These are phyloP conservation scores for Blastobotrys robertii DNA, from an alignment of 805 yeast species.

Conservation along the genomic window DNA sequence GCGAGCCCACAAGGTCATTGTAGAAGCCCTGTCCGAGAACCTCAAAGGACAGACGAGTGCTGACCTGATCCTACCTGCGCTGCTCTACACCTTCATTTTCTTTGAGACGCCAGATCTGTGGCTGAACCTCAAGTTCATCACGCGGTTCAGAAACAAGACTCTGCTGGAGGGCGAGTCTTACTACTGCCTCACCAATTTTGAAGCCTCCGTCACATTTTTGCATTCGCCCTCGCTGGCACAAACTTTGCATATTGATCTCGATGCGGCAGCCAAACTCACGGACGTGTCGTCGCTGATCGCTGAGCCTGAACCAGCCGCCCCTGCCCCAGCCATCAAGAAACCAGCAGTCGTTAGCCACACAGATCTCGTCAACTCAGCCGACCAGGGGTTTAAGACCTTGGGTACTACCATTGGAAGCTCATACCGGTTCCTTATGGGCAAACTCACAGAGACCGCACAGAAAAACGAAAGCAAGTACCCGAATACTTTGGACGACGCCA, in stretches of 20 bases:
- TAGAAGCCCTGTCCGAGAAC: conserved; percentile 18
- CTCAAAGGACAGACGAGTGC: conserved; percentile 23
- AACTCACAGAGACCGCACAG: conserved; percentile 13
- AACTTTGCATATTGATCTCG: conserved; percentile 22
- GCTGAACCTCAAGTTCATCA: conserved; percentile 29
- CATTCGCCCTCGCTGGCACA: conserved; percentile 25
- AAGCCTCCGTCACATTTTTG: conserved; percentile 32
- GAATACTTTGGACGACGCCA: conserved; percentile 18
- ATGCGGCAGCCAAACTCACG: conserved; percentile 13
- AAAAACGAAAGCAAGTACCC: conserved; percentile 13
- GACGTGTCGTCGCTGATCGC: conserved; percentile 13
- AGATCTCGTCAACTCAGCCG: conserved; percentile 21
- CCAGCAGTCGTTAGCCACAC: conserved; percentile 4
- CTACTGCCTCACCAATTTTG: conserved; percentile 35
- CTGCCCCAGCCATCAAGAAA: conserved; percentile 2
- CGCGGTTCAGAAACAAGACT: conserved; percentile 29
- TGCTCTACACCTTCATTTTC: conserved; percentile 27
- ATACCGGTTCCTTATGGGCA: conserved; percentile 23
- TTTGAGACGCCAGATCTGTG: conserved; percentile 25
- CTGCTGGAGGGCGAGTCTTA: conserved; percentile 29
- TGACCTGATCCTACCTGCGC: conserved; percentile 31
- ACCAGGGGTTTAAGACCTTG: conserved; percentile 23
- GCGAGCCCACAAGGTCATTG: conserved; percentile 29
- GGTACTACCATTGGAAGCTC: conserved; percentile 28
- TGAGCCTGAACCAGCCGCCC: conserved; percentile 3